These are phyloP conservation scores for Sugiyamaella xylanicola DNA, from an alignment of 1,139 yeast species.

Conservation along the genomic window DNA sequence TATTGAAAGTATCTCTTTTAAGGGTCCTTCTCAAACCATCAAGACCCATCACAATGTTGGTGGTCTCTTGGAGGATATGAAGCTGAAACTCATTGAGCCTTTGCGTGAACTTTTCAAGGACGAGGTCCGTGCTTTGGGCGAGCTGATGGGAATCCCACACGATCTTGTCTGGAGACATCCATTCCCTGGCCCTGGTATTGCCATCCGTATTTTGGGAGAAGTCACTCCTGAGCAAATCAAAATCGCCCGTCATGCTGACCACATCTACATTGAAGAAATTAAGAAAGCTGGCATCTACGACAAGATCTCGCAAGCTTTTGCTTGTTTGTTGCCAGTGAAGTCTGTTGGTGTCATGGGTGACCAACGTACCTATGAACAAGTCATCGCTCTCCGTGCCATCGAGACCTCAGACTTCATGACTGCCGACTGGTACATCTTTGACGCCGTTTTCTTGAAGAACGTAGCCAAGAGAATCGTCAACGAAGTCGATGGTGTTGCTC, in stretches of 20 bases:
- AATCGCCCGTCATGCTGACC: constrained; percentile 97
- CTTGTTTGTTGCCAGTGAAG: constrained; percentile 93
- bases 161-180: constrained; percentile 99
- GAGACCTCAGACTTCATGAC: constrained; percentile 99
- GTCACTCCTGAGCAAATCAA: constrained; percentile 90
- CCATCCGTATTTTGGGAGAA: constrained; percentile 96
- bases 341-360: constrained; percentile 99
- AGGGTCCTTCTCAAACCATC: constrained; percentile 99
- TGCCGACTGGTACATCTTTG: constrained; percentile 98
- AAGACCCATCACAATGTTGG: constrained; percentile 99
- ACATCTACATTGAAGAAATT: constrained; percentile 93
- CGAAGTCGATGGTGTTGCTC: constrained; percentile 98
- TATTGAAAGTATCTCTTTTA: constrained; percentile 96
- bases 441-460: constrained; percentile 85
- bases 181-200: constrained; percentile 99
- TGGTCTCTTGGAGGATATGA: constrained; percentile 96
- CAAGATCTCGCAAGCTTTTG: constrained; percentile 96
- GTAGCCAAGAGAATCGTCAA: constrained; percentile 97
- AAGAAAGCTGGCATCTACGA: constrained; percentile 89
- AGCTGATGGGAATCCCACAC: constrained; percentile 90
- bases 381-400: constrained; percentile 96
- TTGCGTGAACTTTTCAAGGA: constrained; percentile 97
- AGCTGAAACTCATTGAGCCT: constrained; percentile 96
- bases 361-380: constrained; percentile 98
- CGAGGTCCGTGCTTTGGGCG: constrained; percentile 96